Conservation (phyloP, 2,329 filamentous ascomycete genomes). For the Ophiocordyceps unilateralis region DNA sequence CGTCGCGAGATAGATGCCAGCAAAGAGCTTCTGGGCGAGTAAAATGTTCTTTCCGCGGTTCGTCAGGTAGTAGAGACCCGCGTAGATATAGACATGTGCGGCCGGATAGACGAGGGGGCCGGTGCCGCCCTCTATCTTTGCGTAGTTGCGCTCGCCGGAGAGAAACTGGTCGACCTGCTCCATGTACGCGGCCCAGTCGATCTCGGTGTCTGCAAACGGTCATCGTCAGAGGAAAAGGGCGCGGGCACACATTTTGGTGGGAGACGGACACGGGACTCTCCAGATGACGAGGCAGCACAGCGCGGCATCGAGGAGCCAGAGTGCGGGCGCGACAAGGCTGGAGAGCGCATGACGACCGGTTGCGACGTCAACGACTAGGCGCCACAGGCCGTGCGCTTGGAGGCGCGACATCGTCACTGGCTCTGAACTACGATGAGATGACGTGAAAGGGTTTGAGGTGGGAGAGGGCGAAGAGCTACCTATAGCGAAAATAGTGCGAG, state of each 20-base stretch:
- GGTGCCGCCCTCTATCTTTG: slow-evolving; percentile 68
- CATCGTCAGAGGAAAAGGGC: background rate
- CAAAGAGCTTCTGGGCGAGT: slow-evolving; percentile 73
- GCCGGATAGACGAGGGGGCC: slow-evolving; percentile 92
- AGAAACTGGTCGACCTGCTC: slow-evolving; percentile 70
- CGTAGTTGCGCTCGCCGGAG: slow-evolving; percentile 77
- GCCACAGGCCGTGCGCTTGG: slow-evolving; percentile 9
- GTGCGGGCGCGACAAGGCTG: slow-evolving; percentile 33
- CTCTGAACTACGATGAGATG: background rate
- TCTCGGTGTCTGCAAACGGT: slow-evolving; percentile 62
- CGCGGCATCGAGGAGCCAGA: slow-evolving; percentile 53
- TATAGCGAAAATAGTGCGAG: no score
- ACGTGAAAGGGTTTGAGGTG: background rate
- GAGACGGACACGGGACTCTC: slow-evolving; percentile 61
- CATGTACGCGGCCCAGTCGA: slow-evolving; percentile 97
- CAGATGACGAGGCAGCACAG: slow-evolving; percentile 61
- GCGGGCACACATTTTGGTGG: background rate
- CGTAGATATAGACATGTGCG: slow-evolving; percentile 84
- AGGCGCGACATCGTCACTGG: slow-evolving; percentile 11
- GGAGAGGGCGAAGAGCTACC: background rate
- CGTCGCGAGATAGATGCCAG: slow-evolving; percentile 57
- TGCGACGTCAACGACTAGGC: slow-evolving; percentile 23
- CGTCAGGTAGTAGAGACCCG: slow-evolving; percentile 60
- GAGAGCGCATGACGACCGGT: slow-evolving; percentile 33
- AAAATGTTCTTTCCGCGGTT: slow-evolving; percentile 58